phyloP scores from a whole-genome alignment of 2,329 filamentous ascomycete species.

The Aspergillus sp. region DNA sequence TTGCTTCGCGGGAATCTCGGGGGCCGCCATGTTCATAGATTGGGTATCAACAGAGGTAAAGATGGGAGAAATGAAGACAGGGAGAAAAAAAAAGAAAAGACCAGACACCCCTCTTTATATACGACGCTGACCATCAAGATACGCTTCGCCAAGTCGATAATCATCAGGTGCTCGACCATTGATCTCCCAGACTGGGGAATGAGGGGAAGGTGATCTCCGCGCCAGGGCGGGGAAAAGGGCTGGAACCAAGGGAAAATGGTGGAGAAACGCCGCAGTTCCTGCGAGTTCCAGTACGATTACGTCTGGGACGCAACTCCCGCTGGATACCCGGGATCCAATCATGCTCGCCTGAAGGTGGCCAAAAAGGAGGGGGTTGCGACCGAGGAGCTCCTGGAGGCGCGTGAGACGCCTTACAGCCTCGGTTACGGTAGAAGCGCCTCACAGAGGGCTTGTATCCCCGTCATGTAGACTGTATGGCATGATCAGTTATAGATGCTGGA shows the following conservation, averaged over 20 bases:
- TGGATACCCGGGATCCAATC: neutral
- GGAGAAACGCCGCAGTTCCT: neutral
- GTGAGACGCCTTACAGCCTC: conserved; percentile 7
- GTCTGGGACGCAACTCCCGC: neutral
- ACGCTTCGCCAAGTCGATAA: conserved; percentile 2
- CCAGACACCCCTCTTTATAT: neutral
- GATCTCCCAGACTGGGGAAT: neutral
- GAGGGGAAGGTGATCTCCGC: neutral
- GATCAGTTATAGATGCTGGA: neutral
- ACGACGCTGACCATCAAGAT: neutral
- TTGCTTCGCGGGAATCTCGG: conserved; percentile 61
- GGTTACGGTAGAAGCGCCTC: conserved; percentile 2
- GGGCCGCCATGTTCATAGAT: conserved; percentile 17
- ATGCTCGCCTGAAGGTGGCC: neutral
- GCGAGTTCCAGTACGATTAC: conserved; percentile 1
- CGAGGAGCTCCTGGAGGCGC: conserved; percentile 3
- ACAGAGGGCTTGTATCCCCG: neutral
- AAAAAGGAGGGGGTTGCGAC: conserved; percentile 1
- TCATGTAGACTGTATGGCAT: neutral
- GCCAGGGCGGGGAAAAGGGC: conserved; percentile 1
- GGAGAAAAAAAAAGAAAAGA: neutral
- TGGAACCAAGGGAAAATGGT: neutral
- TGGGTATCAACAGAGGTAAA: neutral
- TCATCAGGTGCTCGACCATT: neutral
- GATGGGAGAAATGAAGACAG: neutral